Evolutionary conservation across 257 asterid genomes (phyloP).

Genomic region (Nicotiana obtusifolia): DNA sequence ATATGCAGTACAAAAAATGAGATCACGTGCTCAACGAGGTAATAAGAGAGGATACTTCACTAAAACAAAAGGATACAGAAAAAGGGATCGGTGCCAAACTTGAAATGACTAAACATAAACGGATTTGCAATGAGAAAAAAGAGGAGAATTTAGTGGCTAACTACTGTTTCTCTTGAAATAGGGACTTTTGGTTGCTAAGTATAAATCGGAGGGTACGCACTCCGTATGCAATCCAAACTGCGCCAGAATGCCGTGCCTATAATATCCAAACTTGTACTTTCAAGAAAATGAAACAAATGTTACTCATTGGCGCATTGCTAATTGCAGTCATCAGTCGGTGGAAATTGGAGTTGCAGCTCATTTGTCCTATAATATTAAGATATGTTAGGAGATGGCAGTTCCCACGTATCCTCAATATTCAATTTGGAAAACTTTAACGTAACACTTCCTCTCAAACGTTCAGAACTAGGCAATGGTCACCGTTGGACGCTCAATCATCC

Average conservation of each 20-base stretch:
- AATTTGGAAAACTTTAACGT: too few relatives aligned
- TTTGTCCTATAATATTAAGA: not conserved
- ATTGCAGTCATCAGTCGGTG: too few relatives aligned
- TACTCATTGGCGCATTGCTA: too few relatives aligned
- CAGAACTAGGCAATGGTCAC: too few relatives aligned
- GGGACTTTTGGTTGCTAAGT: not conserved
- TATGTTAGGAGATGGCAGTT: not conserved
- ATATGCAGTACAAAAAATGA: not conserved
- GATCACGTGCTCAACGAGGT: not conserved
- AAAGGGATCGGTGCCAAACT: constrained; percentile 14
- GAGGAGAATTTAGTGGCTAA: not conserved
- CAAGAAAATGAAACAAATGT: not conserved
- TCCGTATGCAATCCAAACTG: not conserved
- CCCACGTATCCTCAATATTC: too few relatives aligned
- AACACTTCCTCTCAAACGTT: too few relatives aligned
- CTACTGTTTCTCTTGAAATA: not conserved
- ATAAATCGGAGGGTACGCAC: not conserved
- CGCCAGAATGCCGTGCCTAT: not conserved
- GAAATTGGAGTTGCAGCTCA: not conserved
- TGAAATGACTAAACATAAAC: constrained; percentile 7
- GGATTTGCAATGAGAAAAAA: not conserved
- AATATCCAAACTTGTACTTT: not conserved
- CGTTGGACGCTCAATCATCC: too few relatives aligned
- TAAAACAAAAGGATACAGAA: not conserved
- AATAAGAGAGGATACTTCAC: not conserved